Base-by-base conservation (phyloP, 345 rosid genomes). In the Gynandropsis gynandra region DNA sequence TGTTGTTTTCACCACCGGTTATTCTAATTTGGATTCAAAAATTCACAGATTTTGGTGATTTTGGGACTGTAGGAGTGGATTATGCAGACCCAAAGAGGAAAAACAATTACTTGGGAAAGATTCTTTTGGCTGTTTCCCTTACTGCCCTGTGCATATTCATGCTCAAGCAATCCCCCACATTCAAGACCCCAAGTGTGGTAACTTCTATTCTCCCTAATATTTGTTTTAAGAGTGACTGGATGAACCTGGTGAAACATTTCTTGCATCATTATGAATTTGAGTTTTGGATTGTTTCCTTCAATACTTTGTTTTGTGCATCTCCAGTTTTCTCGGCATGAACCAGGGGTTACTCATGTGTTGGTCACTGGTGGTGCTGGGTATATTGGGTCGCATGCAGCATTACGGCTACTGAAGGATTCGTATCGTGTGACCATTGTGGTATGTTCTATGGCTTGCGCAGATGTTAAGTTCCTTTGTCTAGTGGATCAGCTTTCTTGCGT, bases 341-440 rank as follows among this genome's bases (percentile, higher is more conserved):
- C 70, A 33, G 92, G 95, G 39, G 80, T 88, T 21, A 74, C 72
- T n/a, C 97, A 88, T 70, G 97, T 88, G 57, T 78, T 88, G 6
- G 95, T 88, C 58, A 88, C 97, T 3, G 97, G 97, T 36, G 97
- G 97, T 62, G 97, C 97, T 50, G 95, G 97, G 36, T 88, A 75
- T 53, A 88, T 88, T 54, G 95, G 97, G 42, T 88, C 97, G 44
- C 97, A 88, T 72, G 95, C 97, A 50, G 65, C 89, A 32, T 54
- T 80, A 63, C 79, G 87, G 36, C 94, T 88, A 66, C 62, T 88
- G 39, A 78, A 62, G 60, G 95, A 88, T 43, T 72, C 78, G 9
- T 66, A 85, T 68, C 80, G 95, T 15, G 97, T 88, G 12, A 82
- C 97, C 27, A 68, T 88, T 42, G 92, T 88, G 82, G 97, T 88